Conservation (phyloP, 192 early-diverging fungal species). For the Thamnidium elegans region DNA sequence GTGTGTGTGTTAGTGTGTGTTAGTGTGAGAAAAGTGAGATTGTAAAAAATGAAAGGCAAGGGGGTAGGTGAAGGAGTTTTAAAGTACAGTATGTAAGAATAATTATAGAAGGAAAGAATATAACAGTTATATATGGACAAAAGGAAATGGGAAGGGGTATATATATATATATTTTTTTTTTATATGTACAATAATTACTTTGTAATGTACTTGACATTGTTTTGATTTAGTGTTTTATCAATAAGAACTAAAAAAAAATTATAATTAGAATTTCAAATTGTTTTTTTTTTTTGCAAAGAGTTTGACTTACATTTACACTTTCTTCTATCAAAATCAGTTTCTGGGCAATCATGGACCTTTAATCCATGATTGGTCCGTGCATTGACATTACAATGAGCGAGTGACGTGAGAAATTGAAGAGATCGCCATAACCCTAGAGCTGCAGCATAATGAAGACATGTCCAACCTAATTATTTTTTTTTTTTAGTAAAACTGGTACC, state of each 20-base stretch:
- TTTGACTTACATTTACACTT: slow-evolving; percentile 22
- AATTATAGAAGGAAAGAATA: not conserved
- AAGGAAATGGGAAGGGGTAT: slow-evolving; percentile 8
- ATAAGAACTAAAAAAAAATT: slow-evolving; percentile 6
- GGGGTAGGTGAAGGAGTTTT: not conserved
- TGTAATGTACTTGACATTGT: slow-evolving; percentile 3
- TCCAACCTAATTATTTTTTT: slow-evolving; percentile 22
- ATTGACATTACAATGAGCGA: slow-evolving; percentile 11
- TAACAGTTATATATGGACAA: not conserved
- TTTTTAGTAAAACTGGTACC: not conserved
- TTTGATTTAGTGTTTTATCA: not conserved
- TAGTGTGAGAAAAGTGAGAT: too few relatives aligned
- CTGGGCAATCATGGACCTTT: slow-evolving; percentile 23
- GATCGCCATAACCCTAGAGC: slow-evolving; percentile 22
- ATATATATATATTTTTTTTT: not conserved
- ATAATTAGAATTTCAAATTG: too few relatives aligned
- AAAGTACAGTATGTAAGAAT: too few relatives aligned
- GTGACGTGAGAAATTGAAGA: slow-evolving; percentile 17
- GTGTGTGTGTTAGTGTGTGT: too few relatives aligned
- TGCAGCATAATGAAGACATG: slow-evolving; percentile 29
- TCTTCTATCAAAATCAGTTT: slow-evolving; percentile 8
- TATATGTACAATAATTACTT: slow-evolving; percentile 12
- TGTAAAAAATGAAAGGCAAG: not conserved
- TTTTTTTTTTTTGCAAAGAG: not conserved
- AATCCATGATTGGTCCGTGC: slow-evolving; percentile 15